Evolutionary conservation across 495 filamentous ascomycete genomes (phyloP).

Genomic region (Neurospora sp.): DNA sequence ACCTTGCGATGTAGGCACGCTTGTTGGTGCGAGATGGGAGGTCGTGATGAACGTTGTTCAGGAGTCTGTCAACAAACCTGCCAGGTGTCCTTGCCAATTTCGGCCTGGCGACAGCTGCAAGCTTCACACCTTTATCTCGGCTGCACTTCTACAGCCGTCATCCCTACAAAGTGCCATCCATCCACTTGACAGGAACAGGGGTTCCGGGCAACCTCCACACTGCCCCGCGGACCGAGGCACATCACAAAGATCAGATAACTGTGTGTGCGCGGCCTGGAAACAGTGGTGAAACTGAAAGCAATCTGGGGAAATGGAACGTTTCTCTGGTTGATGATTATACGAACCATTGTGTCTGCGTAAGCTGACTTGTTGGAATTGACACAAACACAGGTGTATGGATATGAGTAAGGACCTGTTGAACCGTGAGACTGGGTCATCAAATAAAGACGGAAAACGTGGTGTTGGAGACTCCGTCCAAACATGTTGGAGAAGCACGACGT

Average conservation of each 20-base stretch:
- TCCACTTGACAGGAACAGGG: not conserved
- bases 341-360: not conserved
- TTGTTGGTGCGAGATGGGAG: not conserved
- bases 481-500: not conserved
- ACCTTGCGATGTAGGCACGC: not conserved
- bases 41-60: not conserved
- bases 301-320: not conserved
- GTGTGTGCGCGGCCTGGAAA: not conserved
- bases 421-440: not conserved
- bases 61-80: not conserved
- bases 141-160: not conserved
- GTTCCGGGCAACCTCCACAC: not conserved
- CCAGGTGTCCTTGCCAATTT: not conserved
- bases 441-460: not conserved
- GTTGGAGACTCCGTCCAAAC: not conserved
- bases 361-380: not conserved
- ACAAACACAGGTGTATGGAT: not conserved
- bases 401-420: not conserved
- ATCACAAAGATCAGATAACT: not conserved
- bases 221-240: not conserved
- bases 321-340: not conserved
- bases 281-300: not conserved
- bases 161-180: not conserved
- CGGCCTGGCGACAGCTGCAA: not conserved
- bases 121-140: not conserved